Percentiles rank a stretch among this genome's conserved stretches.
These are phyloP conservation scores for Zalaria obscura DNA, from an alignment of 2,329 filamentous ascomycete genomes.

Conservation along the genomic window DNA sequence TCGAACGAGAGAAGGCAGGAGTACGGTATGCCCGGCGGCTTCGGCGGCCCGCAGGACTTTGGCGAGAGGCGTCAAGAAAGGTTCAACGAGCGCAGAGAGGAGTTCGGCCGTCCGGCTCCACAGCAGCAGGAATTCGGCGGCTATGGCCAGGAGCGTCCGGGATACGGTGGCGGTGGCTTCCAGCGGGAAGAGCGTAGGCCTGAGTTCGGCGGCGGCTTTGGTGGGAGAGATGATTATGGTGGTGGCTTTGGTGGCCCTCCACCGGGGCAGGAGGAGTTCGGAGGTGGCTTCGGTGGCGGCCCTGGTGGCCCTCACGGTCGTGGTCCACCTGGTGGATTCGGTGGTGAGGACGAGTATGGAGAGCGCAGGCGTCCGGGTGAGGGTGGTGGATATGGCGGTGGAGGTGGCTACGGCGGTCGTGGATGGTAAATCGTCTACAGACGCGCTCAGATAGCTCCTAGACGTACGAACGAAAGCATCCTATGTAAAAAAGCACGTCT, in stretches of 20 bases:
- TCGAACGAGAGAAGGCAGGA: slow-evolving; percentile 1
- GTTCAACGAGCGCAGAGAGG: neutral
- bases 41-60: neutral
- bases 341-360: slow-evolving; percentile 8
- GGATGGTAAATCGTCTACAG: neutral
- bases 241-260: slow-evolving; percentile 4
- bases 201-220: slow-evolving; percentile 1
- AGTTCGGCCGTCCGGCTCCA: neutral
- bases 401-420: slow-evolving; percentile 5
- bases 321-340: slow-evolving; percentile 7
- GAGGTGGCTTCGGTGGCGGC: slow-evolving; percentile 4
- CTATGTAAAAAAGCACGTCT: no score
- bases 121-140: neutral
- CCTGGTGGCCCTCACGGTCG: slow-evolving; percentile 5
- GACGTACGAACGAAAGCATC: no score
- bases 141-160: neutral
- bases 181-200: slow-evolving; percentile 1
- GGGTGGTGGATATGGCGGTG: slow-evolving; percentile 4
- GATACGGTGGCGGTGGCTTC: slow-evolving; percentile 6
- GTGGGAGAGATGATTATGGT: slow-evolving; percentile 6
- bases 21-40: neutral
- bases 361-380: slow-evolving; percentile 3
- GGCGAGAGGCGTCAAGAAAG: neutral
- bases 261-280: slow-evolving; percentile 1
- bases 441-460: no score